Evolutionary conservation across 257 asterid species (phyloP).

Genomic region (Craterostigma plantagineum): DNA sequence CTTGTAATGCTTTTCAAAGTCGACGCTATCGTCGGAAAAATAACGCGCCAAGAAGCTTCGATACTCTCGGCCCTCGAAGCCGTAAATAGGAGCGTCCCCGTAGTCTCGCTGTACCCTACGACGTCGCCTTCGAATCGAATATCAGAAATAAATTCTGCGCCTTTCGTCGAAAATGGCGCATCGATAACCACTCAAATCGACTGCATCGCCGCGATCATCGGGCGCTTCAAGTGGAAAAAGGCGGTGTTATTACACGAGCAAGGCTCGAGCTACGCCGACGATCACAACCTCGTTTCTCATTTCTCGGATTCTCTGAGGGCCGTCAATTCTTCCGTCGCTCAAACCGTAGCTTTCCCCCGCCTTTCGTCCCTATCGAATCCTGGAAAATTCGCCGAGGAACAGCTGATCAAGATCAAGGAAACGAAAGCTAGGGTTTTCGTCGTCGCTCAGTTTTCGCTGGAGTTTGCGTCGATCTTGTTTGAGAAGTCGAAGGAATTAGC

Average conservation of each 20-base stretch:
- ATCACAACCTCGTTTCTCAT: conserved; percentile 12
- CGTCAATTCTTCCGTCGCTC: conserved; percentile 17
- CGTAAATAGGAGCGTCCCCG: conserved; percentile 11
- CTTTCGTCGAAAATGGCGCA: conserved; percentile 14
- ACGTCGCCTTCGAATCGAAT: conserved; percentile 1
- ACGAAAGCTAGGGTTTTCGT: conserved; percentile 18
- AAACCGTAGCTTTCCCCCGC: conserved; percentile 17
- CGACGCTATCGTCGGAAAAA: conserved; percentile 24
- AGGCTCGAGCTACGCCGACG: conserved; percentile 13
- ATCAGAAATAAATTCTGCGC: conserved; percentile 4
- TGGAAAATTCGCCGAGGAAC: conserved; percentile 7
- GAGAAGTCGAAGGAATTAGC: conserved; percentile 25
- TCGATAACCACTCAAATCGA: conserved; percentile 17
- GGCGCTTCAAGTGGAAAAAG: conserved; percentile 37
- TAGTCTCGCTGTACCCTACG: conserved; percentile 23
- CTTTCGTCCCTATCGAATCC: conserved; percentile 13
- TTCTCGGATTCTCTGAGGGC: conserved; percentile 26
- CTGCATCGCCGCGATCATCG: conserved; percentile 29
- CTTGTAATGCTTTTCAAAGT: conserved; percentile 18
- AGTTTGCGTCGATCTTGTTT: conserved; percentile 27
- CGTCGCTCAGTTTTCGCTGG: conserved; percentile 22
- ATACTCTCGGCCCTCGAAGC: conserved; percentile 16
- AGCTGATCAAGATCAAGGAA: conserved; percentile 15
- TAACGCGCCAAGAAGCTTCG: conserved; percentile 31
- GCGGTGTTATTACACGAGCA: conserved; percentile 24